Conservation (phyloP, 2,329 filamentous ascomycete species). For the Lachnellula hyalina region DNA sequence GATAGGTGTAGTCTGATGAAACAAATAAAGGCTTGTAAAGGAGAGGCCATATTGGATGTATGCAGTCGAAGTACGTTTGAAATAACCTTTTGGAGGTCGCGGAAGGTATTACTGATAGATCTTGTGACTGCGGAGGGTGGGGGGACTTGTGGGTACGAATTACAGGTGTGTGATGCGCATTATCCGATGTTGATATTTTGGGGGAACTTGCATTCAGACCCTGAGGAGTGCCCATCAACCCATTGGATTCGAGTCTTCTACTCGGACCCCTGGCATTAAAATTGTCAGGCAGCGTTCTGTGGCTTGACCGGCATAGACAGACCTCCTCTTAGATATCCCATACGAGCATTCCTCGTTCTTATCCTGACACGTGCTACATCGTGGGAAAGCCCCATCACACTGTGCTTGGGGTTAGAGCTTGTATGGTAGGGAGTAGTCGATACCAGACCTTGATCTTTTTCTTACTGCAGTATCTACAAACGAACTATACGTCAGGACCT, state of each 20-base stretch:
- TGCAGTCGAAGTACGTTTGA: slow-evolving; percentile 28
- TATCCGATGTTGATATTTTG: not conserved
- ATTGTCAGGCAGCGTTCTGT: not conserved
- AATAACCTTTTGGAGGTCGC: slow-evolving; percentile 25
- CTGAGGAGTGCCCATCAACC: not conserved
- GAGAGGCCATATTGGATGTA: slow-evolving; percentile 30
- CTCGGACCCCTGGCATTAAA: not conserved
- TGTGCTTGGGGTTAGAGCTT: slow-evolving; percentile 3
- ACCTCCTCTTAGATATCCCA: slow-evolving; percentile 28
- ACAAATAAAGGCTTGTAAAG: slow-evolving; percentile 30
- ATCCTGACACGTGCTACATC: slow-evolving; percentile 22
- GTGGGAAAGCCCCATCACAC: slow-evolving; percentile 27
- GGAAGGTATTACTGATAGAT: slow-evolving; percentile 10
- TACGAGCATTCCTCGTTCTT: slow-evolving; percentile 25
- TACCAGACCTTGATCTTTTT: slow-evolving; percentile 27
- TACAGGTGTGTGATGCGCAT: not conserved
- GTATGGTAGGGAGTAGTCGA: not conserved
- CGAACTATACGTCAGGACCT: no score
- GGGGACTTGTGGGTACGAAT: not conserved
- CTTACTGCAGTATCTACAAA: slow-evolving; percentile 12
- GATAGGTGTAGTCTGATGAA: slow-evolving; percentile 22
- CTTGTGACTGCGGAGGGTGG: not conserved
- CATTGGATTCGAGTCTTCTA: not conserved
- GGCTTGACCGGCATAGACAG: not conserved
- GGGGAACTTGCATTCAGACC: not conserved